Base-by-base conservation (phyloP, 495 filamentous ascomycete genomes). In the Aspergillus avenaceus region DNA sequence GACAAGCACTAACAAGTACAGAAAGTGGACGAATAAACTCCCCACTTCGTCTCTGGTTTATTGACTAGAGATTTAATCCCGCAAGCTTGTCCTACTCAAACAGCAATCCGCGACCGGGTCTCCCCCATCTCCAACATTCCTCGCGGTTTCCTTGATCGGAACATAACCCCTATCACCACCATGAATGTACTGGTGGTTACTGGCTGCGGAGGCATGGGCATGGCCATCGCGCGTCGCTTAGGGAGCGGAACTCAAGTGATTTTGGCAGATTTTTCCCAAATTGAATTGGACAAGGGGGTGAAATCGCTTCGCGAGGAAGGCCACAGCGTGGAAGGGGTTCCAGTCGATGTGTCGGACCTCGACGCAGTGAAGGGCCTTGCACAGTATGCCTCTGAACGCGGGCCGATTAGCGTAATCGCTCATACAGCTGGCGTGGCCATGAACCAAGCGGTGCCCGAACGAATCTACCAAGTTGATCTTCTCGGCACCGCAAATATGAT, bases 161-260 rank as follows among this genome's bases (percentile, higher is more conserved):
- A n/a, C n/a, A n/a, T n/a, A n/a, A n/a, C n/a, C n/a, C n/a, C n/a
- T n/a, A n/a, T n/a, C n/a, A n/a, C n/a, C n/a, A n/a, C n/a, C n/a
- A n/a, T n/a, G n/a, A n/a, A n/a, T n/a, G n/a, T n/a, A n/a, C n/a
- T n/a, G n/a, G n/a, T n/a, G n/a, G n/a, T 54, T 4, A 49, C 31
- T 11, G 52, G 52, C 12, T 16, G 18, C 8, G 52, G 52, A 27
- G 52, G 46, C 18, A 54, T 47, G 16, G 40, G 45, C 27, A 16
- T 60, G 16, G 55, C 51, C 2, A 44, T 51, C 24, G 55, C 55
- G 16, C 51, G 55, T 7, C 47, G 47, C 24, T 22, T 59, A 3
- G 55, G 43, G 22, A 37, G 37, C 27, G 45, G 48, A 12, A 9
- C 18, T 11, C 55, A 52, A 13, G 9, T 59, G 7, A n/a, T 52